Evolutionary conservation across 768 basidiomycete species (phyloP).

Genomic region (Guyanaporus albipodus): DNA sequence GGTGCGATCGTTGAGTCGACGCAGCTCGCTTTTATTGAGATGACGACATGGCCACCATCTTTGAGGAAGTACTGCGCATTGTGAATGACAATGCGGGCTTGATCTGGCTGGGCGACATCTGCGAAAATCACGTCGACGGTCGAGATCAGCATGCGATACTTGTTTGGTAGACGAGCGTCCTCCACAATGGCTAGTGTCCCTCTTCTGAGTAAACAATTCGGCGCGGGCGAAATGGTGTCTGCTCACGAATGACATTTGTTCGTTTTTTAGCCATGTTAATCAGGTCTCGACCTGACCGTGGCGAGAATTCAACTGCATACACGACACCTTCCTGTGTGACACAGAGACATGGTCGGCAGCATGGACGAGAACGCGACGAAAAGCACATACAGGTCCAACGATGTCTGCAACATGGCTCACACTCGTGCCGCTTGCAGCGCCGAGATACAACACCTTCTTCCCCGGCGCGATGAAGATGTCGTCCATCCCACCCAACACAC

Average conservation of each 20-base stretch:
- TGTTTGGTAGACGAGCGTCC: conserved; percentile 94
- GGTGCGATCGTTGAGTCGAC: conserved; percentile 95
- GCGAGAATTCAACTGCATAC: conserved; percentile 98
- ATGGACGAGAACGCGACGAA: background rate
- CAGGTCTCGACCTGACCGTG: conserved; percentile 93
- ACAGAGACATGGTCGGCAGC: background rate
- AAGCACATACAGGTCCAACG: conserved; percentile 81
- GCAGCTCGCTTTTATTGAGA: conserved; percentile 99
- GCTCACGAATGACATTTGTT: conserved; percentile 96
- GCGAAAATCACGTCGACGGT: conserved; percentile 98
- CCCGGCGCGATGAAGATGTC: conserved; percentile 91
- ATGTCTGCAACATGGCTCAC: conserved; percentile 99
- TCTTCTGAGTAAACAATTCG: conserved; percentile 3
- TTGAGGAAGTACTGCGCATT: conserved; percentile 97
- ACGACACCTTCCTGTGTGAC: conserved; percentile 80
- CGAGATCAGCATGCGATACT: conserved; percentile 95
- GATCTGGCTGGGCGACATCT: conserved; percentile 97
- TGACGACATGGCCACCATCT: conserved; percentile 85
- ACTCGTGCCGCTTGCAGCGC: conserved; percentile 96
- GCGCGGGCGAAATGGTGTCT: background rate
- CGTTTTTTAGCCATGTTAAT: conserved; percentile 99
- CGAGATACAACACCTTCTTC: conserved; percentile 94
- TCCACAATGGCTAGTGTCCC: conserved; percentile 78
- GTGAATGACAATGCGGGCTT: conserved; percentile 91
- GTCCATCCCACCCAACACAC: conserved; percentile 93